Percentiles rank a stretch among this genome's conserved stretches.
Evolutionary conservation across 441 rosid species (phyloP).

Genomic region (Sinapis alba): DNA sequence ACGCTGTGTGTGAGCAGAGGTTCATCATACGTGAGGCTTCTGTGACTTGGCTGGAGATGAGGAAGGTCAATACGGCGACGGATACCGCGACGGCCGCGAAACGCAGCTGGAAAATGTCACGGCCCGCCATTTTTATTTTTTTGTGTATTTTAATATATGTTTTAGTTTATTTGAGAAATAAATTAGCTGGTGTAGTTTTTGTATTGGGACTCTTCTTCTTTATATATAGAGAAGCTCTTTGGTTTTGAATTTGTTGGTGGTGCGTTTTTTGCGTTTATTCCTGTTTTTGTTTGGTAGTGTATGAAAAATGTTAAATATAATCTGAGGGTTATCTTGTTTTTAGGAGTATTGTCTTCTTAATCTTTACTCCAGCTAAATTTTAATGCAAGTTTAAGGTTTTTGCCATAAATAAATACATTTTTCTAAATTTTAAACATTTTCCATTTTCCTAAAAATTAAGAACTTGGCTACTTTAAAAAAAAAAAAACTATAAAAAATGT

Average conservation of each 20-base stretch:
- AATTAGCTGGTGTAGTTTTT: conserved; percentile 15
- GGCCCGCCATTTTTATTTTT: conserved; percentile 35
- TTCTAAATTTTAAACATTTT: background rate
- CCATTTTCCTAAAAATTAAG: background rate
- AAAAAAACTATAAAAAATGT: background rate
- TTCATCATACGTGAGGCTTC: conserved; percentile 26
- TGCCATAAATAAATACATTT: background rate
- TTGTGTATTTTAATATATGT: background rate
- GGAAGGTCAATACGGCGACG: conserved; percentile 30
- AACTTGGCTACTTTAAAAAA: background rate
- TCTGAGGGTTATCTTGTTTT: conserved; percentile 32
- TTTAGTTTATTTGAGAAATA: background rate
- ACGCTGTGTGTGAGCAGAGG: conserved; percentile 33
- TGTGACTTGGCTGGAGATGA: background rate
- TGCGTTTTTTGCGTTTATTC: conserved; percentile 29
- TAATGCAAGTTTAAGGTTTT: background rate
- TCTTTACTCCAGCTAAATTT: background rate
- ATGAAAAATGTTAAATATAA: background rate
- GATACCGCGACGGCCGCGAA: conserved; percentile 30
- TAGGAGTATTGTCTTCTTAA: conserved; percentile 5
- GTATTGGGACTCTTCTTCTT: background rate
- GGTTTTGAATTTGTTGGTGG: conserved; percentile 16
- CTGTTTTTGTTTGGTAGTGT: background rate
- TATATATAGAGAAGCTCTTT: conserved; percentile 6
- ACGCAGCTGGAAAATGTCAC: conserved; percentile 31